Evolutionary conservation across 225 moss, liverwort and hornwort genomes (phyloP), one percentile per base, ranked within the genome.

Genomic region (Thuidium tamariscinum): DNA sequence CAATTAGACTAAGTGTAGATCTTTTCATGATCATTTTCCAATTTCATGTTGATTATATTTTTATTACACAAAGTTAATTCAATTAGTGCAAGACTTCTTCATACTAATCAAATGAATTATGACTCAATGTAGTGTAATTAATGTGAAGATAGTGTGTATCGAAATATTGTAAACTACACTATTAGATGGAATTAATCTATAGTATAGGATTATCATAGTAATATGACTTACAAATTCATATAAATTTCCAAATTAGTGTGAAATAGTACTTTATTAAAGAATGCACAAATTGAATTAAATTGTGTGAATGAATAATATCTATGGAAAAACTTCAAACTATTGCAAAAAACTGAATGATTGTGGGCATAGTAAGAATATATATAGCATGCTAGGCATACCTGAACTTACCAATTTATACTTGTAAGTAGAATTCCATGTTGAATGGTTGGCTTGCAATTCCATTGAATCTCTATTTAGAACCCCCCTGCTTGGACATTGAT

Each of bases 401-500:
- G 42, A 48, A 89, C 89, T 92, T 68, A 91, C 91, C 78, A 51
- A 48, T 82, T 57, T 85, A 81, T 14, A 81, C 29, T 77, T 84
- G 42, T 63, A 29, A 52, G 54, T 41, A 83, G 80, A 80, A 75
- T 81, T 26, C 42, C 44, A 69, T 32, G 52, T 55, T 82, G 57
- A 2, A 59, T 42, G 59, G 12, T 62, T 91, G 84, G 57, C 63
- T 66, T 86, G 82, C 81, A 83, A 77, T 83, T 84, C 81, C 78
- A 64, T 3, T 82, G 26, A 46, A 70, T 79, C 73, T 86, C 52
- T 92, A 78, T 42, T 88, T 68, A 82, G 84, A 86, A 79, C n/a
- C n/a, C 75, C 51, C 88, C 88, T 91, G 86, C 63, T 92, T 83
- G 82, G 84, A 90, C 90, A 90, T 90, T 85, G 34, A 83, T 83